Evolutionary conservation across 2,329 filamentous ascomycete genomes (phyloP).

Genomic region (Pseudocercospora crystallina): DNA sequence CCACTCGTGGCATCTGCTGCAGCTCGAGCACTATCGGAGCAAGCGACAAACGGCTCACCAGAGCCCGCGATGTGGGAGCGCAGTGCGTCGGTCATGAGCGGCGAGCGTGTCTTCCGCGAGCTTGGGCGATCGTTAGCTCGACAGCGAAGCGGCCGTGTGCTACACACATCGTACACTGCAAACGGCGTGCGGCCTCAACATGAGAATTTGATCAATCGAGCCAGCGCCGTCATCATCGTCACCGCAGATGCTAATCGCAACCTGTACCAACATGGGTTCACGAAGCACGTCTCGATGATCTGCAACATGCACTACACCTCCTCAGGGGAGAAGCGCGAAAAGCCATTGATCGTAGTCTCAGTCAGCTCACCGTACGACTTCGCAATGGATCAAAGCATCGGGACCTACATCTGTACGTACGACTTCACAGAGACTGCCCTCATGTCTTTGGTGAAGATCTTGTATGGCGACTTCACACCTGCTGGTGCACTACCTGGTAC

Average conservation of each 20-base stretch:
- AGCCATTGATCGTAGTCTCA: slow-evolving; percentile 84
- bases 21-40: slow-evolving; percentile 66
- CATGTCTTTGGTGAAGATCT: slow-evolving; percentile 75
- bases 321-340: slow-evolving; percentile 70
- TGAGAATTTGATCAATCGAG: slow-evolving; percentile 85
- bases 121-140: slow-evolving; percentile 84
- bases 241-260: slow-evolving; percentile 94
- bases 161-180: slow-evolving; percentile 93
- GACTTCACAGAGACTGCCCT: slow-evolving; percentile 94
- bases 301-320: slow-evolving; percentile 76
- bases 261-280: slow-evolving; percentile 89
- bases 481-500: slow-evolving; percentile 65
- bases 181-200: slow-evolving; percentile 91
- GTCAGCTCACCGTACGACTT: slow-evolving; percentile 97
- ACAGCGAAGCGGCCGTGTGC: slow-evolving; percentile 77
- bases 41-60: slow-evolving; percentile 57
- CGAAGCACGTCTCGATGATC: slow-evolving; percentile 94
- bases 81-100: slow-evolving; percentile 73
- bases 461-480: slow-evolving; percentile 72
- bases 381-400: slow-evolving; percentile 84
- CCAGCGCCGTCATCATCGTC: slow-evolving; percentile 83
- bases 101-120: slow-evolving; percentile 88
- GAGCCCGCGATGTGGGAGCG: slow-evolving; percentile 59
- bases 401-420: slow-evolving; percentile 92
- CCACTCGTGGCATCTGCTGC: slow-evolving; percentile 86